A percentile compares a stretch with the other conserved stretches of the same genome.
phyloP scores from a whole-genome alignment of 441 rosid species.

The Pelargonium australe region DNA sequence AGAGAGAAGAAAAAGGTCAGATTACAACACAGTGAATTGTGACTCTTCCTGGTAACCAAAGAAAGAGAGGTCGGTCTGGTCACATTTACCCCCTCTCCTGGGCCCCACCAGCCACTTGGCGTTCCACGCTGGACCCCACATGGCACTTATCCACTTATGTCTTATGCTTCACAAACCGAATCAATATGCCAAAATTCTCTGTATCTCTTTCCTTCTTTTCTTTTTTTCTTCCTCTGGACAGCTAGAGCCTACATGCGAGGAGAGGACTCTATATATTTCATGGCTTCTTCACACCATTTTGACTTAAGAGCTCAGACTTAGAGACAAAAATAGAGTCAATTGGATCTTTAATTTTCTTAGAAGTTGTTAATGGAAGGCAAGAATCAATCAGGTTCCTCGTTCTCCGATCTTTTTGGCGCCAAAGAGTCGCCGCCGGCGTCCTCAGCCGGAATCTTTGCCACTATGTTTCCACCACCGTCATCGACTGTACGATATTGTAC shows the following conservation, averaged over 20 bases:
- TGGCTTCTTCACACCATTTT: too few species aligned
- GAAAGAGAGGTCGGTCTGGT: background rate
- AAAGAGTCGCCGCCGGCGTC: constrained; percentile 44
- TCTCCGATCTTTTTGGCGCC: constrained; percentile 61
- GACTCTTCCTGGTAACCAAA: background rate
- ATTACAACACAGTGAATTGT: background rate
- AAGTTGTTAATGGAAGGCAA: constrained; percentile 46
- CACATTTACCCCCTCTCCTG: too few species aligned
- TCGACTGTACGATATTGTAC: too few species aligned
- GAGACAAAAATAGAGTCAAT: too few species aligned
- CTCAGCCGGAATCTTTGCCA: constrained; percentile 49
- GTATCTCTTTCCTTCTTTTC: background rate
- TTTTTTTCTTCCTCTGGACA: background rate
- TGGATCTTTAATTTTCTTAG: background rate
- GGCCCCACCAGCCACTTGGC: too few species aligned
- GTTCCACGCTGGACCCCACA: background rate
- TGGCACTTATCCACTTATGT: background rate
- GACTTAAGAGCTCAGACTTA: too few species aligned
- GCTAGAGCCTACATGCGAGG: background rate
- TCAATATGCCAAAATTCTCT: background rate
- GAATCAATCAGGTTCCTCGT: constrained; percentile 40
- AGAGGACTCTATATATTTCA: too few species aligned
- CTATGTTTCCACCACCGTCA: constrained; percentile 58
- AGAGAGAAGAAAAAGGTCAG: background rate
- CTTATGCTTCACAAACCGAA: too few species aligned